Evolutionary conservation across 495 filamentous ascomycete genomes (phyloP), one percentile per base, ranked within the genome.

Genomic region (Ascobolus immersus): DNA sequence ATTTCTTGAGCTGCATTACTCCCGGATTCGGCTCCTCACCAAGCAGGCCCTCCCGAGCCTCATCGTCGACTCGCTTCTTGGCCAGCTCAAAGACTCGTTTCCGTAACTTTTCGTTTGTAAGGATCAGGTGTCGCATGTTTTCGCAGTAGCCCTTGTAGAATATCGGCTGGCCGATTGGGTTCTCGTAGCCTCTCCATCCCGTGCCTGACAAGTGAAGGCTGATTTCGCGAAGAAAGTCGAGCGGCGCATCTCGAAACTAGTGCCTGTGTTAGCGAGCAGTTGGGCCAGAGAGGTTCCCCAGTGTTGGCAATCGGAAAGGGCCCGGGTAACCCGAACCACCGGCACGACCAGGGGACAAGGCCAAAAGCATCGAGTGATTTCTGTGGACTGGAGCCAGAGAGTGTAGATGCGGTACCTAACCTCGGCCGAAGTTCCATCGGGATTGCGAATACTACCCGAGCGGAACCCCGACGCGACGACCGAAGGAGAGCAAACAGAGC

Each of bases 61-160:
- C 86, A 1, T 78, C 61, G 10, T 54, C 53, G 2, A 93, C 55
- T 34, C 79, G 62, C 47, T 60, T 60, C 39, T 71, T 66, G 4
- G 86, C 80, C 23, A 96, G 54, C 45, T 89, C 67, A 5, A 60
- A 53, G 24, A 93, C 73, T 47, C 74, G 77, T 21, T 50, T 52
- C 48, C 69, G 74, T 17, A 96, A 53, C 43, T 81, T 65, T 0
- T 70, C 64, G 31, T 73, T 77, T n/a, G 56, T 61, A 45, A 92
- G 50, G 13, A 94, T 74, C 21, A 57, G 54, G 11, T 54, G 52
- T 55, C 74, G 89, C 69, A 96, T 93, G 27, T 76, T 67, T 38
- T 93, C 86, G 22, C 69, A 69, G 54, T 90, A 96, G 12, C 86
- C 86, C 4, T 71, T 55, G 50, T 93, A 94, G 59, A 81, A 94